These are phyloP conservation scores for Aspergillus carlsbadensis DNA, from an alignment of 495 filamentous ascomycete genomes.

Conservation along the genomic window DNA sequence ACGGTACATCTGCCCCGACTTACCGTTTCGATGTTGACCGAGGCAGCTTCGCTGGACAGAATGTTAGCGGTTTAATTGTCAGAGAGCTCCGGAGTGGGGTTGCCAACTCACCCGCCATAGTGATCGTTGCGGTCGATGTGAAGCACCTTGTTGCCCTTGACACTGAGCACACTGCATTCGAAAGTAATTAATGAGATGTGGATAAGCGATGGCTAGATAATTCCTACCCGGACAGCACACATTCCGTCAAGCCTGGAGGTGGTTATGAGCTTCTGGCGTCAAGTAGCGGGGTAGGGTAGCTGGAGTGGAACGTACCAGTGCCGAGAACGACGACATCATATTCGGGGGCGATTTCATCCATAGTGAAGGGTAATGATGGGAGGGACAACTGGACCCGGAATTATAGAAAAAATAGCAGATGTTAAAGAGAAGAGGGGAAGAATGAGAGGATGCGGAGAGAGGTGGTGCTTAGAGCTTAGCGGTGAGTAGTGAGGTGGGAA, in stretches of 20 bases:
- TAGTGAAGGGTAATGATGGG: constrained; percentile 40
- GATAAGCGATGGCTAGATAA: background rate
- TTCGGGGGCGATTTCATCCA: constrained; percentile 95
- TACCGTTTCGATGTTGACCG: constrained; percentile 91
- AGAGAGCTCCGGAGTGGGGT: constrained; percentile 19
- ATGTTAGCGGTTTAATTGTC: constrained; percentile 33
- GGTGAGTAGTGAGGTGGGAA: constrained; percentile 11
- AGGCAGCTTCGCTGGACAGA: constrained; percentile 77
- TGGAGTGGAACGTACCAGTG: constrained; percentile 65
- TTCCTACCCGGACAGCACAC: constrained; percentile 92
- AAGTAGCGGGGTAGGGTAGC: constrained; percentile 48
- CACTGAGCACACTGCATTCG: constrained; percentile 77
- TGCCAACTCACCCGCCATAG: constrained; percentile 83
- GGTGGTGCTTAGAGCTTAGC: constrained; percentile 14
- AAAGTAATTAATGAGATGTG: constrained; percentile 4
- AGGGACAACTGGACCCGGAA: constrained; percentile 17
- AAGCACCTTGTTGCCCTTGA: constrained; percentile 97
- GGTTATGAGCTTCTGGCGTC: constrained; percentile 31
- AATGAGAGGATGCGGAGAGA: constrained; percentile 20
- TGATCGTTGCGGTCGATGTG: constrained; percentile 99
- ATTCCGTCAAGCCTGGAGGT: constrained; percentile 85
- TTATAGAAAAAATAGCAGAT: constrained; percentile 11
- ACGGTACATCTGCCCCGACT: constrained; percentile 23
- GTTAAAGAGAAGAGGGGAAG: constrained; percentile 5
- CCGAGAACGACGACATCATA: constrained; percentile 99